Percentiles rank a stretch among this genome's conserved stretches.
phyloP scores from a whole-genome alignment of 805 yeast genomes.

The Suhomyces emberorum region DNA sequence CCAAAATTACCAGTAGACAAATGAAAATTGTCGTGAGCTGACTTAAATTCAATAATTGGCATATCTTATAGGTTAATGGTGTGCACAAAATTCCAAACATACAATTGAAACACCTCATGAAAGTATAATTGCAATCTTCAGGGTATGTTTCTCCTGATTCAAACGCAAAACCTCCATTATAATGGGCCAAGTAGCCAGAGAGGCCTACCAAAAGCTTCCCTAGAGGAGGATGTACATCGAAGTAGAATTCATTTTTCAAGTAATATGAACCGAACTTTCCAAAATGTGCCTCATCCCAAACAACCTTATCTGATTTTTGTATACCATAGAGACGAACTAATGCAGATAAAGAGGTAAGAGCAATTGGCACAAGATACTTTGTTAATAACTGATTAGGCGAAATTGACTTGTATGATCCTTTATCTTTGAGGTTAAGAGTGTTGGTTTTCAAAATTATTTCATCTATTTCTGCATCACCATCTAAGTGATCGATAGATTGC shows the following conservation, averaged over 20 bases:
- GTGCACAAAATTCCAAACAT: constrained; percentile 62
- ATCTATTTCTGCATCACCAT: constrained; percentile 6
- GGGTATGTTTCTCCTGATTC: constrained; percentile 66
- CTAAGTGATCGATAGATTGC: no score
- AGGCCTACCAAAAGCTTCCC: constrained; percentile 80
- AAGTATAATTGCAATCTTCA: constrained; percentile 52
- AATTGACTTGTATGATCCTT: neutral
- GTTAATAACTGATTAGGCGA: neutral
- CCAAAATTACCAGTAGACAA: constrained; percentile 61
- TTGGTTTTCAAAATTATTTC: constrained; percentile 12
- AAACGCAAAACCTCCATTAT: constrained; percentile 72
- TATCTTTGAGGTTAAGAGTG: constrained; percentile 9
- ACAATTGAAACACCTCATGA: constrained; percentile 73
- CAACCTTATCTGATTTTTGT: constrained; percentile 55
- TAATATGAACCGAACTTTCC: constrained; percentile 84
- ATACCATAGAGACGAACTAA: constrained; percentile 57
- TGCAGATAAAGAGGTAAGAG: constrained; percentile 12
- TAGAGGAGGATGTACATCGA: constrained; percentile 85
- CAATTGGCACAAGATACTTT: constrained; percentile 7
- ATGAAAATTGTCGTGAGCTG: constrained; percentile 53
- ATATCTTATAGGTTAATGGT: constrained; percentile 61
- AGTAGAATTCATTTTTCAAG: constrained; percentile 74
- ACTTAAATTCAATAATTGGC: constrained; percentile 25
- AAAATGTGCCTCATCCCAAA: constrained; percentile 91
- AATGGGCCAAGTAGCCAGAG: constrained; percentile 79